Evolutionary conservation across 2,329 filamentous ascomycete genomes (phyloP), one percentile per base, ranked within the genome.

Genomic region (Colletotrichum euphorbiae): DNA sequence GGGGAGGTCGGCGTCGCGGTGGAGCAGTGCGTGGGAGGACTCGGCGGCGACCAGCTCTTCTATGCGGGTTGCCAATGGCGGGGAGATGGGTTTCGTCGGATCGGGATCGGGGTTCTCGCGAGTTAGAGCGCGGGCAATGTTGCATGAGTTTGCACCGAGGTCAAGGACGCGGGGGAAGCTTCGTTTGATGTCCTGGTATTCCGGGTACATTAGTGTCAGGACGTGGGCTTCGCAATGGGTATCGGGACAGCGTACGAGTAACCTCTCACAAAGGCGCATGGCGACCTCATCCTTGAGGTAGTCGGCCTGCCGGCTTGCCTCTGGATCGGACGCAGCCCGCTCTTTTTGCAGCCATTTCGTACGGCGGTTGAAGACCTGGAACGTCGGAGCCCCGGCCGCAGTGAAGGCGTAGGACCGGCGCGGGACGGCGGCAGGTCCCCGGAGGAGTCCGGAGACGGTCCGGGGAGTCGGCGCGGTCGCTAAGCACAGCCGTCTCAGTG

Each of bases 281-380:
- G 96, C 96, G 4, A 98, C 91, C 78, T 98, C 95, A 76, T 98
- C 94, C 77, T 94, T 94, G 63, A 99, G 83, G 76, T 98, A 98
- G 81, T 98, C 96, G 24, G 93, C 91, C 74, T 92, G 87, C 15
- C 95, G 87, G 76, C 94, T 94, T 71, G 86, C 80, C 71, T 93
- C 88, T 9, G 87, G 82, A 76, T 95, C 84, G 51, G 84, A 77
- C 0, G 93, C 94, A 1, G 94, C 92, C 70, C 95, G 89, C 79
- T 98, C 94, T 78, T 93, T 97, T 78, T 99, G 96, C 55, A 96
- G 82, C 84, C 92, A 94, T 84, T 99, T 99, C 21, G 90, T 89
- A 73, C 88, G 87, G 70, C 90, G 88, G 80, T 97, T 97, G 87
- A 99, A 99, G 78, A 99, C 92, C 73, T 98, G 91, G 73, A 97